Percentiles rank a stretch among this genome's conserved stretches.
These are phyloP conservation scores for Lonicera japonica DNA, from an alignment of 129 eudicot genomes.

Conservation along the genomic window DNA sequence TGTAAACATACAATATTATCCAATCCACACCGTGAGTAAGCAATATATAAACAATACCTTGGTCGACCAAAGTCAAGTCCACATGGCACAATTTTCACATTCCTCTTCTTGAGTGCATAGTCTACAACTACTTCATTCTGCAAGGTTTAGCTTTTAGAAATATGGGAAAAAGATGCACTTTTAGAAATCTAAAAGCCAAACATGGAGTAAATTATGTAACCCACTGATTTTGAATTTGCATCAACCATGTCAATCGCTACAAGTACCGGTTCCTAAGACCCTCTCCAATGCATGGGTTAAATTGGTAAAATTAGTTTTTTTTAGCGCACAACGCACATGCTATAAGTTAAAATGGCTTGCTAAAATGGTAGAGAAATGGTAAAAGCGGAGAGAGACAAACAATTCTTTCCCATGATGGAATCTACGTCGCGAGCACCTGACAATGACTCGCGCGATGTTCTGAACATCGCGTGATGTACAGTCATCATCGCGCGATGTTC, in stretches of 20 bases:
- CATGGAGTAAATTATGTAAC: constrained; percentile 82
- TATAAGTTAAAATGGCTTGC: no score
- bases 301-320: no score
- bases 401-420: no score
- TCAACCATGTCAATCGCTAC: constrained; percentile 97
- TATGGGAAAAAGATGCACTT: not conserved
- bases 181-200: not conserved
- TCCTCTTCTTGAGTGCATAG: constrained; percentile 94
- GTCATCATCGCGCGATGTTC: no score
- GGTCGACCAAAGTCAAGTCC: constrained; percentile 93
- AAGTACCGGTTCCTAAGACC: constrained; percentile 89
- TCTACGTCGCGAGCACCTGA: no score
- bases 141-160: constrained; percentile 13
- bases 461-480: no score
- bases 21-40: not conserved
- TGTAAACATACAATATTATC: not conserved
- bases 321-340: no score
- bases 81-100: constrained; percentile 92
- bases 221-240: constrained; percentile 95
- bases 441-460: no score
- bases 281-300: no score
- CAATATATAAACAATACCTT: constrained; percentile 52
- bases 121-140: constrained; percentile 98
- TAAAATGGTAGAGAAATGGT: no score
- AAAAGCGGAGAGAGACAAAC: no score